Percentiles rank a stretch among this genome's conserved stretches.
Conservation (phyloP, 805 yeast genomes). For the Metschnikowia sp. region DNA sequence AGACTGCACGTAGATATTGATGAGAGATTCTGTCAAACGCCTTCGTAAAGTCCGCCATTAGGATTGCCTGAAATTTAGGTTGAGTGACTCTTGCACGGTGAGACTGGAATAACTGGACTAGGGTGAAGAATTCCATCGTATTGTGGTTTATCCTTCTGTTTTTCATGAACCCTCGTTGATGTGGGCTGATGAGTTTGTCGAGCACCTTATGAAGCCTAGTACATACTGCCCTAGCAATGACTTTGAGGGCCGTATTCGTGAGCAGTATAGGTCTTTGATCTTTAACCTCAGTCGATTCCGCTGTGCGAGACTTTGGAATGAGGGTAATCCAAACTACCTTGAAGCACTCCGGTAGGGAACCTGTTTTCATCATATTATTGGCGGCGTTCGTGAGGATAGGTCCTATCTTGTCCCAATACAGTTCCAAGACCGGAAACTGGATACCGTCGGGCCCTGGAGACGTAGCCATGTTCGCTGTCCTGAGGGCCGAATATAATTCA, state of each 20-base stretch:
- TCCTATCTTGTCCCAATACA: background rate
- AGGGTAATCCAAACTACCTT: background rate
- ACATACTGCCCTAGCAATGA: slow-evolving; percentile 1
- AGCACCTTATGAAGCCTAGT: background rate
- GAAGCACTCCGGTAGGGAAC: background rate
- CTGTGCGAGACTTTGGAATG: background rate
- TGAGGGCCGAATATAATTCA: background rate
- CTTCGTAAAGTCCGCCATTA: slow-evolving; percentile 3
- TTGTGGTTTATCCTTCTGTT: slow-evolving; percentile 2
- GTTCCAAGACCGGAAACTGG: background rate
- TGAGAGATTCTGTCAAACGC: slow-evolving; percentile 3
- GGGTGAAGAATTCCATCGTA: slow-evolving; percentile 3
- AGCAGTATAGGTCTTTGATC: background rate
- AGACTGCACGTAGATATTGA: background rate
- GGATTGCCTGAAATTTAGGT: background rate
- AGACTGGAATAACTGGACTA: background rate
- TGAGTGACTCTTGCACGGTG: background rate
- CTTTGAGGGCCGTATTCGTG: background rate
- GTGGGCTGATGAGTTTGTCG: background rate
- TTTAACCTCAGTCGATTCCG: background rate
- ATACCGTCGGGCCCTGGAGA: background rate
- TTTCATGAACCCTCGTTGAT: slow-evolving; percentile 5
- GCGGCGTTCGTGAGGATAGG: background rate
- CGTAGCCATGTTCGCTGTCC: background rate
- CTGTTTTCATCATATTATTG: background rate